Conservation (phyloP, 768 basidiomycete species). For the Ramaria sp. region DNA sequence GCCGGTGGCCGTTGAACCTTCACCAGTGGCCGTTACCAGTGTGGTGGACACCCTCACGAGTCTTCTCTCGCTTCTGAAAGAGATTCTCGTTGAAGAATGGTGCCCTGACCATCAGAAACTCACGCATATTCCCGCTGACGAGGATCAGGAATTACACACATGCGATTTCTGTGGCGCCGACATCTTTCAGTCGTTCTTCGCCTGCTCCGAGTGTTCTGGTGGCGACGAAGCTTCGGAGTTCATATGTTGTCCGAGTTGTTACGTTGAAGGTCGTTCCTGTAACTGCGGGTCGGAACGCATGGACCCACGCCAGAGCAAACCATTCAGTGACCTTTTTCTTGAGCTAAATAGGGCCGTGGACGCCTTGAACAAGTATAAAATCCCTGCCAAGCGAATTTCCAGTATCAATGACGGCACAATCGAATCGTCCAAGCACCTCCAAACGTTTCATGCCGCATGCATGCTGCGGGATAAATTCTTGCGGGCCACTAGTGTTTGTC, state of each 20-base stretch:
- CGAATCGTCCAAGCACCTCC: not conserved
- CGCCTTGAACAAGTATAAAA: constrained; percentile 9
- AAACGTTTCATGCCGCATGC: constrained; percentile 6
- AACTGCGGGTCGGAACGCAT: constrained; percentile 38
- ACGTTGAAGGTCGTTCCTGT: constrained; percentile 70
- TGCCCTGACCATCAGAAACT: constrained; percentile 7
- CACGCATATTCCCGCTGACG: constrained; percentile 15
- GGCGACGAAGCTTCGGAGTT: constrained; percentile 14
- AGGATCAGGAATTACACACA: constrained; percentile 19
- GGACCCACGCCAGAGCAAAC: constrained; percentile 48
- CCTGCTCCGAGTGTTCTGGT: constrained; percentile 43
- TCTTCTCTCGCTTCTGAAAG: constrained; percentile 38
- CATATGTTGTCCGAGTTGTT: constrained; percentile 60
- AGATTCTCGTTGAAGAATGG: constrained; percentile 41
- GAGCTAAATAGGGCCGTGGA: constrained; percentile 30
- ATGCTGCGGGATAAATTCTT: not conserved
- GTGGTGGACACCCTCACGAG: constrained; percentile 16
- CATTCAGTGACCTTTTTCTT: constrained; percentile 34
- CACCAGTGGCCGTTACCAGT: not conserved
- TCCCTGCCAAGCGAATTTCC: not conserved
- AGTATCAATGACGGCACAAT: not conserved
- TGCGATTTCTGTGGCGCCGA: constrained; percentile 81
- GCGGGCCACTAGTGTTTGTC: not conserved
- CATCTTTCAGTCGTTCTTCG: constrained; percentile 74
- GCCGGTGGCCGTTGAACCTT: not conserved